Evolutionary conservation across 768 basidiomycete genomes (phyloP).

Genomic region (Pleurotus platypus): DNA sequence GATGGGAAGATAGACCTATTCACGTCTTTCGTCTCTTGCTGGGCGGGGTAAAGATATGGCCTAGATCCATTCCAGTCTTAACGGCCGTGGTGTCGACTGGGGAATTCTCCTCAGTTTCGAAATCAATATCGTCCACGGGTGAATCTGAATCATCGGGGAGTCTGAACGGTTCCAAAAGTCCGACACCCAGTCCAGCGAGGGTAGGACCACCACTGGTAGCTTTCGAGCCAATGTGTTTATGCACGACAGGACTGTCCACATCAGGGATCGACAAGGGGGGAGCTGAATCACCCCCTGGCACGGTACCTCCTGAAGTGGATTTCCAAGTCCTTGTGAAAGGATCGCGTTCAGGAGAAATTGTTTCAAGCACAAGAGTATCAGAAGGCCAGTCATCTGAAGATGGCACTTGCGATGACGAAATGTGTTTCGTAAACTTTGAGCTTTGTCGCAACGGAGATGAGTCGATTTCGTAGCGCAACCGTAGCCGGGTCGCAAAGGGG

Average conservation of each 20-base stretch:
- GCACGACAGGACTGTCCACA: conserved; percentile 53
- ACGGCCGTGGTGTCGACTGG: conserved; percentile 25
- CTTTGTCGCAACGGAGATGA: conserved; percentile 47
- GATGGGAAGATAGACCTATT: neutral
- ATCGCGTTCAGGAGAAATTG: conserved; percentile 20
- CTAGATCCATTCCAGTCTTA: conserved; percentile 13
- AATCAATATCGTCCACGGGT: conserved; percentile 26
- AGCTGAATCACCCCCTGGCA: conserved; percentile 21
- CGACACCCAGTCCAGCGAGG: conserved; percentile 43
- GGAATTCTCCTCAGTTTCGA: conserved; percentile 25
- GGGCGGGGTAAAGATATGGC: conserved; percentile 9
- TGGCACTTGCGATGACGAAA: neutral
- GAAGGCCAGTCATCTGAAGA: conserved; percentile 37
- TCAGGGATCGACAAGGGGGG: conserved; percentile 29
- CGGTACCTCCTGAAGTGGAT: conserved; percentile 34
- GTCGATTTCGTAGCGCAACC: conserved; percentile 31
- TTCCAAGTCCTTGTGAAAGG: conserved; percentile 47
- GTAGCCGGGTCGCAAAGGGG: conserved; percentile 7
- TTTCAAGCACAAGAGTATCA: conserved; percentile 15
- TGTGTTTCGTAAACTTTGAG: conserved; percentile 10
- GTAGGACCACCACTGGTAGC: neutral
- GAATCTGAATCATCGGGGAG: conserved; percentile 29
- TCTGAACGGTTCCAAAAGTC: conserved; percentile 53
- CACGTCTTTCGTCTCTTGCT: conserved; percentile 11
- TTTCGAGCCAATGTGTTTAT: neutral